phyloP scores from a whole-genome alignment of 768 basidiomycete species.

The Cystoderma amianthinum region DNA sequence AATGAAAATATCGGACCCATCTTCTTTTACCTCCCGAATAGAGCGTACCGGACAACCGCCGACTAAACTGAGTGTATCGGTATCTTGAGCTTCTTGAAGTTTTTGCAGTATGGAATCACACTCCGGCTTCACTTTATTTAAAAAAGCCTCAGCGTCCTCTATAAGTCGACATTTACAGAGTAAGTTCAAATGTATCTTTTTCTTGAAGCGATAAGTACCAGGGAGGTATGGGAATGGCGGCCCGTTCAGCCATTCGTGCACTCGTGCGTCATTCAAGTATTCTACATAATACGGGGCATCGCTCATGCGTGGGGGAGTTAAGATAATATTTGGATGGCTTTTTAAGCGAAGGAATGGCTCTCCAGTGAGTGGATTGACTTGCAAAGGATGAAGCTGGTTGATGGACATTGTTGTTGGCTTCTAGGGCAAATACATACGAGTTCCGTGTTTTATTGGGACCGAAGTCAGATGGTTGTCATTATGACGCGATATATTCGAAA shows the following conservation, averaged over 20 bases:
- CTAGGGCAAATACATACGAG: too few species aligned
- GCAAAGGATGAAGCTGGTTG: slow-evolving; percentile 29
- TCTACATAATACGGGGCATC: slow-evolving; percentile 29
- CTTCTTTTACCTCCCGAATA: slow-evolving; percentile 44
- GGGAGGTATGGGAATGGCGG: slow-evolving; percentile 45
- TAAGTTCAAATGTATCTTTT: neutral
- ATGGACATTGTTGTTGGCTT: slow-evolving; percentile 18
- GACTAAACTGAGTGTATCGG: slow-evolving; percentile 19
- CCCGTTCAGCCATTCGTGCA: slow-evolving; percentile 35
- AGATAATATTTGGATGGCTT: too few species aligned
- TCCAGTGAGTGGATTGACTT: slow-evolving; percentile 31
- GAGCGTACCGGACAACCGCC: slow-evolving; percentile 37
- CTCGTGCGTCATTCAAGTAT: slow-evolving; percentile 36
- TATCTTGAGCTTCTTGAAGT: slow-evolving; percentile 15
- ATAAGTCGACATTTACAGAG: slow-evolving; percentile 1
- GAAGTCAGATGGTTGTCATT: too few species aligned
- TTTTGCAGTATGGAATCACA: slow-evolving; percentile 20
- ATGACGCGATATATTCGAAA: too few species aligned
- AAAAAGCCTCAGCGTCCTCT: slow-evolving; percentile 20
- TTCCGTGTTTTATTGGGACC: too few species aligned
- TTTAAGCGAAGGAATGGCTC: slow-evolving; percentile 52
- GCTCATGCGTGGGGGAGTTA: too few species aligned
- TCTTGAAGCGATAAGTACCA: slow-evolving; percentile 11
- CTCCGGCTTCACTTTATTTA: slow-evolving; percentile 13
- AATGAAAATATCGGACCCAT: slow-evolving; percentile 45